Conservation (phyloP, 2,329 filamentous ascomycete species). For the Fusarium mundagurra region DNA sequence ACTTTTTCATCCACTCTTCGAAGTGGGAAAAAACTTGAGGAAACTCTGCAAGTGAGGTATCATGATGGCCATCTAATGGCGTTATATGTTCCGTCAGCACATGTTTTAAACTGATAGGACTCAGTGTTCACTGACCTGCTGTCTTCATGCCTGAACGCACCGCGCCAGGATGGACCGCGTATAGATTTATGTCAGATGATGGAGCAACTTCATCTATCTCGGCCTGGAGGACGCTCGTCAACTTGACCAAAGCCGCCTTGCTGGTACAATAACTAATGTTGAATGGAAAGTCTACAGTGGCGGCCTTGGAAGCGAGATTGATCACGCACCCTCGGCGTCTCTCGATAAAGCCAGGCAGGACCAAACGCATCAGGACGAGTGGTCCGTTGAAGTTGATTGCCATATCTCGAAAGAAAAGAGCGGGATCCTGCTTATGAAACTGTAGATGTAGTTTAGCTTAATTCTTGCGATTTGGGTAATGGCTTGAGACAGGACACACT, state of each 20-base stretch:
- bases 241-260: neutral
- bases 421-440: neutral
- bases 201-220: neutral
- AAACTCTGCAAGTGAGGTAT: neutral
- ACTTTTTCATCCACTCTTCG: neutral
- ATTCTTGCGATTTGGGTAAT: accelerated
- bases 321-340: neutral
- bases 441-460: accelerated
- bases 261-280: neutral
- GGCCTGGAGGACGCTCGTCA: neutral
- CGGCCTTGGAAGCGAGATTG: neutral
- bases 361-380: neutral
- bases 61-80: neutral
- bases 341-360: neutral
- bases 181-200: neutral
- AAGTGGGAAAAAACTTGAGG: neutral
- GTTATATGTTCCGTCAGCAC: accelerated
- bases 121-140: neutral
- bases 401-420: neutral
- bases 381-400: neutral
- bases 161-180: neutral
- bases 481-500: neutral
- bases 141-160: neutral
- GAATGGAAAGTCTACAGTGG: neutral
- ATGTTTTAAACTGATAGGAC: accelerated